These are phyloP conservation scores for Argentina anserina DNA, from an alignment of 306 rosid genomes.

Conservation along the genomic window DNA sequence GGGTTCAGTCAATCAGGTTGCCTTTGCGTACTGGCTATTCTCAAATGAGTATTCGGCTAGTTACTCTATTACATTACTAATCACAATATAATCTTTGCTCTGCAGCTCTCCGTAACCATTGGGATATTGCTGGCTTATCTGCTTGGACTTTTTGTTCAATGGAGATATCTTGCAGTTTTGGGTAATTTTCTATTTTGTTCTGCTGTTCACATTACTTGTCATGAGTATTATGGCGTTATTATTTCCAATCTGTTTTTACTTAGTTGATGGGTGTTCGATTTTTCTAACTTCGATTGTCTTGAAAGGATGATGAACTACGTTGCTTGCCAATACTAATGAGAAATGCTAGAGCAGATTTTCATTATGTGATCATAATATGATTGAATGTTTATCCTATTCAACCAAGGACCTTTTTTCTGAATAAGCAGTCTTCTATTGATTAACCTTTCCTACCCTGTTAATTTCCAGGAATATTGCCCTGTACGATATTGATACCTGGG, in stretches of 20 bases:
- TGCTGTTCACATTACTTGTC: slow-evolving; percentile 7
- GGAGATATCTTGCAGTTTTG: slow-evolving; percentile 93
- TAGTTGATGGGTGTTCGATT: background rate
- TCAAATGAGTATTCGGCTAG: background rate
- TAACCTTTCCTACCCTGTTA: slow-evolving; percentile 14
- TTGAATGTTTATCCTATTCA: background rate
- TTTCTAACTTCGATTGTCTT: background rate
- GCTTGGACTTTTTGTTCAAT: slow-evolving; percentile 83
- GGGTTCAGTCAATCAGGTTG: slow-evolving; percentile 87
- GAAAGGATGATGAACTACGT: background rate
- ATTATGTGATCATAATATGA: background rate
- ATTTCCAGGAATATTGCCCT: slow-evolving; percentile 75
- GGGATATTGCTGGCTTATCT: slow-evolving; percentile 93
- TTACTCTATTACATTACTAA: slow-evolving; percentile 1
- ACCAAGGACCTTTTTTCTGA: background rate
- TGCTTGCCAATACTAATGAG: background rate
- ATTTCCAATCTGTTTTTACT: background rate
- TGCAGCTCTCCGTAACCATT: slow-evolving; percentile 83
- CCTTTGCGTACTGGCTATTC: slow-evolving; percentile 19
- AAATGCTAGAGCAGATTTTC: background rate
- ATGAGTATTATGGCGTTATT: background rate
- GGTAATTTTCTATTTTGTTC: slow-evolving; percentile 51
- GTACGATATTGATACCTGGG: slow-evolving; percentile 85
- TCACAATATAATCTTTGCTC: slow-evolving; percentile 13
- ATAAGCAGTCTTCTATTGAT: slow-evolving; percentile 16